Evolutionary conservation across 1,139 yeast genomes (phyloP).

Genomic region (Saccharomyces hybrid): DNA sequence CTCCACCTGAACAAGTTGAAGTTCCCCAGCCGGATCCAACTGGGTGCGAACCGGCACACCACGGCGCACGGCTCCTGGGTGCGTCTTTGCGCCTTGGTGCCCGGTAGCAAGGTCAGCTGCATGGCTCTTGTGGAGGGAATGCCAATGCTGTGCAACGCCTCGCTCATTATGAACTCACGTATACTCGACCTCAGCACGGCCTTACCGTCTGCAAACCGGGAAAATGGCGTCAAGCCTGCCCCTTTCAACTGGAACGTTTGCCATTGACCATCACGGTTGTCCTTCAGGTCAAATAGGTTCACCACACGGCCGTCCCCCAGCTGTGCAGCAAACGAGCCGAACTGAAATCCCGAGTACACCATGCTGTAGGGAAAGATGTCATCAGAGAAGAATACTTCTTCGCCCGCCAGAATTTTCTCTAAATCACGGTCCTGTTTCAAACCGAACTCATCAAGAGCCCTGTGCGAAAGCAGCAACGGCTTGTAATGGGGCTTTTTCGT

Average conservation of each 20-base stretch:
- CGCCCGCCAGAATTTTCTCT: constrained; percentile 57
- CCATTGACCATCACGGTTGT: constrained; percentile 25
- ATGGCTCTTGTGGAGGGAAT: constrained; percentile 84
- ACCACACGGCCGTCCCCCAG: constrained; percentile 92
- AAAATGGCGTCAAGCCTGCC: constrained; percentile 83
- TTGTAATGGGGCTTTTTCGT: constrained; percentile 48
- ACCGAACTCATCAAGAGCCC: constrained; percentile 57
- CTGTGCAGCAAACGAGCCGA: constrained; percentile 95
- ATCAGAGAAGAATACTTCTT: constrained; percentile 35
- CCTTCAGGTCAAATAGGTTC: constrained; percentile 63
- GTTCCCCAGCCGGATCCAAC: constrained; percentile 86
- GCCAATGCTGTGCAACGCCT: constrained; percentile 70
- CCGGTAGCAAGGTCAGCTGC: constrained; percentile 62
- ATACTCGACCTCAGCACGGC: constrained; percentile 85
- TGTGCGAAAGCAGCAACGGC: constrained; percentile 51
- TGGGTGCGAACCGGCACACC: constrained; percentile 74
- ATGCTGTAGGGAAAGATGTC: constrained; percentile 74
- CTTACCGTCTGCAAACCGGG: constrained; percentile 94
- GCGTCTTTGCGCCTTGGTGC: constrained; percentile 67
- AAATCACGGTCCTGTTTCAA: constrained; percentile 41
- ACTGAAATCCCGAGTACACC: constrained; percentile 94
- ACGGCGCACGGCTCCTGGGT: constrained; percentile 74
- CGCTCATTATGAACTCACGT: constrained; percentile 81
- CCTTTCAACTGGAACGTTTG: constrained; percentile 71
- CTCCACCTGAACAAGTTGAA: constrained; percentile 78